Base-by-base conservation (phyloP, 2,329 filamentous ascomycete species). In the Cryoendolithus antarcticus region DNA sequence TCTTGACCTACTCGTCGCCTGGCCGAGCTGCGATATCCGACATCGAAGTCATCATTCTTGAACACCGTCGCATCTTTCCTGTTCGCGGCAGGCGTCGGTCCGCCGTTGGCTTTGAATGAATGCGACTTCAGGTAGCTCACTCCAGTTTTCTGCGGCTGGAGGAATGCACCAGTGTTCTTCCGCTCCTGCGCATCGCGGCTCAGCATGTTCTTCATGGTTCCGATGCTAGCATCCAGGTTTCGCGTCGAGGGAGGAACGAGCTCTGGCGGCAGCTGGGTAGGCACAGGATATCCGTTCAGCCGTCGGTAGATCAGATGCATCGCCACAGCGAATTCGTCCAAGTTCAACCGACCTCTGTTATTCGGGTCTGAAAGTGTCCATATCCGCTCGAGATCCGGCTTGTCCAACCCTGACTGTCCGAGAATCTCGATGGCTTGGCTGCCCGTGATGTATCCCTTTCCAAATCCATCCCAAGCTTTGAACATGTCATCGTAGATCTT, bases 251-350 rank as follows among this genome's bases (percentile, higher is more conserved):
- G 91, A 13, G 91, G 91, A 5, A 96, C 80, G 44, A 98, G 75
- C 66, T 98, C 91, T 1, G 91, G 77, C 6, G 91, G 91, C 8
- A 98, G 71, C 33, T 81, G 80, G 53, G 79, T 83, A 10, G 91
- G 91, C 27, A 96, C 72, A 1, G 89, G 88, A 55, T 96, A 96
- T 29, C 89, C 89, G 54, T 98, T 96, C 38, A 98, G 72, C 59
- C 93, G 94, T 52, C 91, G 76, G 65, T 98, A 98, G 53, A 98
- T 98, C 63, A 98, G 67, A 71, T 98, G 91, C 91, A 98, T 98
- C 7, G 88, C 86, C 38, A 98, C 89, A 6, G 91, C 88, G 57
- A 98, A 98, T 57, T 98, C 91, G 58, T 98, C 91, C 54, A 96
- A 75, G 53, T 98, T 88, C 21, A 98, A 72, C 40, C 88, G 82